Evolutionary conservation across 805 yeast species (phyloP).

Genomic region (Zygosaccharomyces gambellarensis): DNA sequence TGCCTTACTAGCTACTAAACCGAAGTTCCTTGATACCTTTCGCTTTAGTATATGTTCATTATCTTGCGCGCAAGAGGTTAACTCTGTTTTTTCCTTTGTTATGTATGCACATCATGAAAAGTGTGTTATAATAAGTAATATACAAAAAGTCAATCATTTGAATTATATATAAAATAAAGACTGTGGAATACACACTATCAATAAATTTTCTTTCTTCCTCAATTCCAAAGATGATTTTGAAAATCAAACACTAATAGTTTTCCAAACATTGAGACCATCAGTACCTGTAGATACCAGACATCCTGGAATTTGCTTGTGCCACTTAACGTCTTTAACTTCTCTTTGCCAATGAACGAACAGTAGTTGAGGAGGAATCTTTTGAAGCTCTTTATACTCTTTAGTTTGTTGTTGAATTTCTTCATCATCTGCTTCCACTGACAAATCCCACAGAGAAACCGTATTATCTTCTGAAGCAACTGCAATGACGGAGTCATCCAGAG

Average conservation of each 20-base stretch:
- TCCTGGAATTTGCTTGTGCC: constrained; percentile 98
- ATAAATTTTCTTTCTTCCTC: neutral
- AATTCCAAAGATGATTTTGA: neutral
- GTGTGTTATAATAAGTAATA: neutral
- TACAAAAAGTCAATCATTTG: neutral
- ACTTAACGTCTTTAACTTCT: constrained; percentile 94
- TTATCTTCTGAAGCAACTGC: constrained; percentile 97
- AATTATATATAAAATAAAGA: neutral
- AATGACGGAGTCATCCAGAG: constrained; percentile 88
- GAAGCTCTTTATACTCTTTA: constrained; percentile 69
- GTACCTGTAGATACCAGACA: constrained; percentile 91
- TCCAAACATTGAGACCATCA: constrained; percentile 93
- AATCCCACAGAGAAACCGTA: constrained; percentile 96
- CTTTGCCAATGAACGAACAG: constrained; percentile 97
- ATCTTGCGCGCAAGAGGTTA: neutral
- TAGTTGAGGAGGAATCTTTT: constrained; percentile 91
- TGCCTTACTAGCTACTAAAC: neutral
- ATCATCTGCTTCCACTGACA: constrained; percentile 98
- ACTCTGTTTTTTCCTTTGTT: neutral
- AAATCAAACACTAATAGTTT: constrained; percentile 80
- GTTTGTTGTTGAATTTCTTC: constrained; percentile 89
- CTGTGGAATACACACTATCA: neutral
- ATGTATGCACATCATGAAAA: neutral
- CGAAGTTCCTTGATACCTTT: neutral
- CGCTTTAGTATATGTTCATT: neutral